A percentile compares a stretch with the other conserved stretches of the same genome.
Conservation (phyloP, 2,329 filamentous ascomycete genomes). For the Paracoccidioides brasiliensis region DNA sequence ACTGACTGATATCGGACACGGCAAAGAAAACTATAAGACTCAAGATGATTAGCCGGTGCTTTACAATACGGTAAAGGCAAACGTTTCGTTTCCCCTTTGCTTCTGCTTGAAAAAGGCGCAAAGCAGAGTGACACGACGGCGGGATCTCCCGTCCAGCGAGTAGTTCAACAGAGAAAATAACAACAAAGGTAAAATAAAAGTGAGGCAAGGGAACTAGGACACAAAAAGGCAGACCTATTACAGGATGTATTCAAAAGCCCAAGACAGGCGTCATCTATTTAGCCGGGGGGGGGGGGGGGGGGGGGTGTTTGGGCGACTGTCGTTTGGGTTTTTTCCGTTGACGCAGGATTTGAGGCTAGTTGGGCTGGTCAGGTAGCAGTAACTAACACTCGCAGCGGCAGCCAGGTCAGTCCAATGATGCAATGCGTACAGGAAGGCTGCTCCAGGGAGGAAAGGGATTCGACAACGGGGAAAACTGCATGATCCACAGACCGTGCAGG, state of each 20-base stretch:
- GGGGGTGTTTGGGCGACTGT: background rate
- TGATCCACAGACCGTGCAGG: background rate
- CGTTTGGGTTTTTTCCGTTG: background rate
- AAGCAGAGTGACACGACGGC: background rate
- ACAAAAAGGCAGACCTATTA: background rate
- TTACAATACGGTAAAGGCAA: background rate
- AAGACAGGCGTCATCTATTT: background rate
- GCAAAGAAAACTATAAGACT: background rate
- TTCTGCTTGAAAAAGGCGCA: background rate
- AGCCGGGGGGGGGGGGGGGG: too few relatives aligned
- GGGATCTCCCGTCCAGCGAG: background rate
- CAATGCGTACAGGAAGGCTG: background rate
- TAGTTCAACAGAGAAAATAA: background rate
- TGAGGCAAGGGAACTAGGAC: constrained; percentile 2
- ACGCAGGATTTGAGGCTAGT: background rate
- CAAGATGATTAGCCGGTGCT: background rate
- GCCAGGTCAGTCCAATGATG: constrained; percentile 2
- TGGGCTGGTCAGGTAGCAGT: constrained; percentile 4
- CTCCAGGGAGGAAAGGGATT: background rate
- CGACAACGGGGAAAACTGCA: background rate
- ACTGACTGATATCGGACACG: background rate
- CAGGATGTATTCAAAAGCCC: background rate
- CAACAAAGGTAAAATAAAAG: background rate
- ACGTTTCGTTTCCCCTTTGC: background rate
- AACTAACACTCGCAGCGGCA: background rate